phyloP scores from a whole-genome alignment of 768 basidiomycete species.

The Tubosaeta brunneosetosa region DNA sequence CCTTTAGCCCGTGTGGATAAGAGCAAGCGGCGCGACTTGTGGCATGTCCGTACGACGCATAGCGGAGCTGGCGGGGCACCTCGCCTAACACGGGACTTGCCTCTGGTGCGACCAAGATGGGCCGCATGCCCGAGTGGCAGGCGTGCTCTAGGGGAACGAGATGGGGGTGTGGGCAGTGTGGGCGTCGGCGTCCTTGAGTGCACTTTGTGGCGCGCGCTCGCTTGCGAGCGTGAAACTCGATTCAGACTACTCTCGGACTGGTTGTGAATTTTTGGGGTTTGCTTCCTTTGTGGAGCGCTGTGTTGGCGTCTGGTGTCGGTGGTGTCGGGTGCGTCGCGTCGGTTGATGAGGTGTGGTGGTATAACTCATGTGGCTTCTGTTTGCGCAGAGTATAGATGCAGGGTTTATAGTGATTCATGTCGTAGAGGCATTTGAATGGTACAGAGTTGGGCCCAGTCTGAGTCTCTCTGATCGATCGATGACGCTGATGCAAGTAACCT shows the following conservation, averaged over 20 bases:
- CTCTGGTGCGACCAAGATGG: not conserved
- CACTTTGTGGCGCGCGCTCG: constrained; percentile 23
- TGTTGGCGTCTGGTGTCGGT: not conserved
- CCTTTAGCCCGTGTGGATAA: too few species aligned
- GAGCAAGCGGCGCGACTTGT: too few species aligned
- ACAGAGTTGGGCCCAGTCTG: too few species aligned
- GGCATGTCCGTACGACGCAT: too few species aligned
- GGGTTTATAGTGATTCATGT: too few species aligned
- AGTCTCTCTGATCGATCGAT: too few species aligned
- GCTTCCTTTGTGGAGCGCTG: constrained; percentile 7
- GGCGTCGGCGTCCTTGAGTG: constrained; percentile 23
- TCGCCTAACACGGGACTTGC: not conserved
- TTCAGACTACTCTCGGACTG: constrained; percentile 32
- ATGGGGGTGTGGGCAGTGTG: constrained; percentile 4
- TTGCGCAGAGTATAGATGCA: too few species aligned
- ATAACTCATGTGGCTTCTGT: not conserved
- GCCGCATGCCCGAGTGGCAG: not conserved
- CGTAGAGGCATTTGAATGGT: too few species aligned
- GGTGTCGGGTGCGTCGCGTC: not conserved
- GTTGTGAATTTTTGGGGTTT: constrained; percentile 14
- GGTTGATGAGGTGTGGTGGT: not conserved
- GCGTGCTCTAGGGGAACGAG: constrained; percentile 19
- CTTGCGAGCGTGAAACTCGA: constrained; percentile 25
- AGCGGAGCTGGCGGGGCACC: too few species aligned
- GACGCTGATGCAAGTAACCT: too few species aligned